Base-by-base conservation (phyloP, 2,329 filamentous ascomycete genomes). In the Trichophaea hybrida region DNA sequence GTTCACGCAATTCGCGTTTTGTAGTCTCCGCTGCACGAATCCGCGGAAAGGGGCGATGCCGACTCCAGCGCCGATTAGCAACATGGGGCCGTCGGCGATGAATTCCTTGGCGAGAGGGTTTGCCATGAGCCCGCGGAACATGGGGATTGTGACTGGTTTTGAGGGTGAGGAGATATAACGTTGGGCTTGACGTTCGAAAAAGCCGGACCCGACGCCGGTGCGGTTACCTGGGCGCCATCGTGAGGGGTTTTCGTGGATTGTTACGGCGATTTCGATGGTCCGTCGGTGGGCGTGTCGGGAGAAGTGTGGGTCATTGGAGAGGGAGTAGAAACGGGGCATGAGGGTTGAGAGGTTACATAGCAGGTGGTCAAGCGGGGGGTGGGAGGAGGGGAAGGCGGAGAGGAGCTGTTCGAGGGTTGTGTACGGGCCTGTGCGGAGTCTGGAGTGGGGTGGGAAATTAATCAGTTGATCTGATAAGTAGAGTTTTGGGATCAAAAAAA, bases 121-220 rank as follows among this genome's bases (percentile, higher is more conserved):
- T 63, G 89, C 84, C 93, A 98, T 98, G 48, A 98, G 77, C 0
- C 93, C 93, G 69, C 94, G 89, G 80, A 98, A 98, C 88, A 98
- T 96, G 68, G 93, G 93, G 4, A 97, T 77, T 66, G 88, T 80
- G 2, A 17, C 46, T 53, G 55, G 46, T 35, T 59, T 35, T 58
- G 79, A 76, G 51, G 84, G 85, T 0, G 85, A 82, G 12, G 80
- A 78, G 67, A 91, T 78, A 70, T 86, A 86, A 65, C 79, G 78
- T 43, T 78, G 78, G 0, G 93, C 90, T 68, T 94, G 80, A 35
- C 88, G 83, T 73, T 97, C 90, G 69, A 98, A 85, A 75, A 90
- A 97, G 13, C 93, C 93, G 13, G 89, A 95, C 52, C 90, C 88
- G 8, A 96, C 83, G 51, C 93, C 93, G 0, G 87, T 89, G 43